Base-by-base conservation (phyloP, 768 basidiomycete genomes). In the Lyophyllum decastes region DNA sequence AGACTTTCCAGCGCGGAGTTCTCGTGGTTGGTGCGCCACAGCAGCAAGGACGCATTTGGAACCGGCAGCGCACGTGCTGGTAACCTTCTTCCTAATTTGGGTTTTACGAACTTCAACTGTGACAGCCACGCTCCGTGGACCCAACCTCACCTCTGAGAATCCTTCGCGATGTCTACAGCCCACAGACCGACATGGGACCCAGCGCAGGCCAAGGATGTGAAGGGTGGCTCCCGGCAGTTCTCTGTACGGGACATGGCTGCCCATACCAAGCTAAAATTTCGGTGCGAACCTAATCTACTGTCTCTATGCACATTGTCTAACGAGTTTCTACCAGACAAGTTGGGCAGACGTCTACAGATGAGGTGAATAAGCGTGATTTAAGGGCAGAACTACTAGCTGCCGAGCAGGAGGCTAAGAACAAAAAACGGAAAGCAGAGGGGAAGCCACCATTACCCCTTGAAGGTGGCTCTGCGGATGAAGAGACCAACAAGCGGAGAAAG, bases 121-220 rank as follows among this genome's bases (percentile, higher is more conserved):
- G 35, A 55, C 19, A 6, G 17, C 19, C 11, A 34, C 46, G 34
- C 35, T 11, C 34, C 24, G 4, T 12, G 49, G 24, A n/a, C 48
- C 48, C 44, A 26, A 35, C 45, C 27, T 48, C n/a, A 40, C 40
- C 50, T 55, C 54, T 43, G 16, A 19, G n/a, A 40, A 10, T 41
- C 38, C 35, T 48, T 25, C 57, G 61, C 62, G 57, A 92, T 93
- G 92, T 94, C 92, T 52, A 94, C 91, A 78, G 92, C 92, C 3
- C 93, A 95, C 72, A 86, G 93, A 76, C 93, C 93, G 65, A 95
- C 93, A 85, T 98, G 95, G 95, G 92, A 95, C 63, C 96, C 96
- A 1, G 95, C 95, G 0, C 92, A 95, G 73, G 96, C 92, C 33
- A 86, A 87, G 65, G 94, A 97, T 74, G 88, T 94, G 60, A 94